These are phyloP conservation scores for Aethionema arabicum DNA, from an alignment of 345 rosid species.

Conservation along the genomic window DNA sequence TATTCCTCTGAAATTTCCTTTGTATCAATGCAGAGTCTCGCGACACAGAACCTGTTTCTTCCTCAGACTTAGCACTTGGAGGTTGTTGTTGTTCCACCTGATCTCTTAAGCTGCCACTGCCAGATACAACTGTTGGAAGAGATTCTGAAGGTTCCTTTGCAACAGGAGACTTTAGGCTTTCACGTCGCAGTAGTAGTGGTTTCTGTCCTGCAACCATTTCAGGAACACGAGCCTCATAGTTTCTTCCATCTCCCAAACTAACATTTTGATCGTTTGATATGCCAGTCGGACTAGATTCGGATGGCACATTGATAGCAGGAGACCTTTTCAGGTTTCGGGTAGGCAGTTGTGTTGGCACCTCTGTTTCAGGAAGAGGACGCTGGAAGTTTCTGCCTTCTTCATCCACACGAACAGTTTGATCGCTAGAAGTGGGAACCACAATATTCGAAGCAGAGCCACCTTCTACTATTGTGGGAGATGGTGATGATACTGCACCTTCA, in stretches of 20 bases:
- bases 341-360: slow-evolving; percentile 39
- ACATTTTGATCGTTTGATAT: slow-evolving; percentile 38
- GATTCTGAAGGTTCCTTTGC: slow-evolving; percentile 43
- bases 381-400: slow-evolving; percentile 27
- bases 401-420: slow-evolving; percentile 38
- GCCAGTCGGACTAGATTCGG: slow-evolving; percentile 25
- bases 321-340: slow-evolving; percentile 41
- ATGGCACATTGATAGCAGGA: slow-evolving; percentile 37
- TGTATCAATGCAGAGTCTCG: slow-evolving; percentile 49
- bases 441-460: slow-evolving; percentile 41
- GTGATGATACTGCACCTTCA: slow-evolving; percentile 38
- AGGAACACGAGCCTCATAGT: slow-evolving; percentile 33
- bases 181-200: slow-evolving; percentile 38
- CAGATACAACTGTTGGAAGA: slow-evolving; percentile 37
- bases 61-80: slow-evolving; percentile 39
- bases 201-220: slow-evolving; percentile 37
- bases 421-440: slow-evolving; percentile 43
- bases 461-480: slow-evolving; percentile 40
- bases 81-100: slow-evolving; percentile 42
- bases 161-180: slow-evolving; percentile 37
- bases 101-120: slow-evolving; percentile 44
- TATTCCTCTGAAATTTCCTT: slow-evolving; percentile 67
- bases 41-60: slow-evolving; percentile 39
- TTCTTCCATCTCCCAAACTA: slow-evolving; percentile 30
- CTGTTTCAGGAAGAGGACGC: slow-evolving; percentile 34